Conservation (phyloP, 108 stramenopile species). For the Nitzschia sp. region DNA sequence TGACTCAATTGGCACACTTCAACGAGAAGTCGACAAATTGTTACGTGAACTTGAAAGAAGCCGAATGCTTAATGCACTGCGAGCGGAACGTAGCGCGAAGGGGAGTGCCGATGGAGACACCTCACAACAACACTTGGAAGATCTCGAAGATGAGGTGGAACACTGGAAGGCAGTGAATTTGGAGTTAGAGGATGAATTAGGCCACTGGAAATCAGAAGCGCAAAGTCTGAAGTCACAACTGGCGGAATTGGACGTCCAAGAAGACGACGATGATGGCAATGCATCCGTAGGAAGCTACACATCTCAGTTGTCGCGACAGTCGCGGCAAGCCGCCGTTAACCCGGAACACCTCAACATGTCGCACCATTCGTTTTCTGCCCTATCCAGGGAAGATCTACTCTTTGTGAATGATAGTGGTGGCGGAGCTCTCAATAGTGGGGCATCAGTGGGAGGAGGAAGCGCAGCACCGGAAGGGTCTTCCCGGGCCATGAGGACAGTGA, state of each 20-base stretch:
- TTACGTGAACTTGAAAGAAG: constrained; percentile 17
- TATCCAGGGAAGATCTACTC: constrained; percentile 9
- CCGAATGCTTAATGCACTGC: constrained; percentile 6
- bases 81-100: not conserved
- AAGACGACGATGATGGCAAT: constrained; percentile 19
- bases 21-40: constrained; percentile 24
- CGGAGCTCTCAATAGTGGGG: not conserved
- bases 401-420: constrained; percentile 7
- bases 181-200: constrained; percentile 27
- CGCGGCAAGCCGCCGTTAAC: not conserved
- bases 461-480: not conserved
- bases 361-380: not conserved
- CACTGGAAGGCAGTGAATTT: constrained; percentile 34
- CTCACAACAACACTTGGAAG: constrained; percentile 15
- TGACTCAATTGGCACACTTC: constrained; percentile 2
- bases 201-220: constrained; percentile 8
- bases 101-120: constrained; percentile 1
- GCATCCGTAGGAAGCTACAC: constrained; percentile 17
- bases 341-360: constrained; percentile 8
- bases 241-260: constrained; percentile 7
- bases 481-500: constrained; percentile 15
- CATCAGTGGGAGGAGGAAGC: not conserved
- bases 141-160: constrained; percentile 34
- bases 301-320: constrained; percentile 6
- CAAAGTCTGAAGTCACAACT: constrained; percentile 1